phyloP scores from a whole-genome alignment of 257 asterid genomes.

The Galeopsis tetrahit region DNA sequence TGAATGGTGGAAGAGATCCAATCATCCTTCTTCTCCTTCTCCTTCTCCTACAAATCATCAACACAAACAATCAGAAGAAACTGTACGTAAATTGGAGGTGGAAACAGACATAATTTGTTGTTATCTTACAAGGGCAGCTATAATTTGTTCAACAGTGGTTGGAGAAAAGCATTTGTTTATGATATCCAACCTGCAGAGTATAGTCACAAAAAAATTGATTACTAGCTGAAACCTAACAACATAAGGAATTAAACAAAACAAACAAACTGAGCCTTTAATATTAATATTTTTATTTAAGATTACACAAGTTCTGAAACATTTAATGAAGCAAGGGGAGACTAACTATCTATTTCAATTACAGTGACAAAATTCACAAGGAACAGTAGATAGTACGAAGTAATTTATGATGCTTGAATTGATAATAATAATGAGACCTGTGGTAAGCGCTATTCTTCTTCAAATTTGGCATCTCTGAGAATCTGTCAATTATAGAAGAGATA shows the following conservation, averaged over 20 bases:
- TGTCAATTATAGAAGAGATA: conserved; percentile 58
- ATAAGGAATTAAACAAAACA: too few relatives aligned
- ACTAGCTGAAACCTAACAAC: neutral
- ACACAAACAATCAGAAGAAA: conserved; percentile 4
- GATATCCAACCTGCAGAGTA: conserved; percentile 56
- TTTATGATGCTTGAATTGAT: neutral
- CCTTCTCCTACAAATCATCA: conserved; percentile 57
- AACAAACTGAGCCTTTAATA: too few relatives aligned
- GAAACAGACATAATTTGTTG: conserved; percentile 4
- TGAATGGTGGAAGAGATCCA: too few relatives aligned
- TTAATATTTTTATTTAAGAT: too few relatives aligned
- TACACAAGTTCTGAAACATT: too few relatives aligned
- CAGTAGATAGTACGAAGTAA: too few relatives aligned
- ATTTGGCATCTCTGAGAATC: conserved; percentile 59
- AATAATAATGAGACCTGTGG: conserved; percentile 51
- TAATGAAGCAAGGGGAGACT: too few relatives aligned
- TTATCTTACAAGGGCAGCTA: conserved; percentile 65
- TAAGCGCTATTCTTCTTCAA: conserved; percentile 62
- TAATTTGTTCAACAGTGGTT: conserved; percentile 74
- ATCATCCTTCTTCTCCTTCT: conserved; percentile 30
- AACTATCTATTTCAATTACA: conserved; percentile 11
- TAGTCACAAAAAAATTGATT: too few relatives aligned
- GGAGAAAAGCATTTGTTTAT: conserved; percentile 69
- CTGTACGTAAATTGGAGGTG: neutral
- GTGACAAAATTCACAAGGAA: neutral